Conservation (phyloP, 805 yeast genomes). For the Saitoella complicata region DNA sequence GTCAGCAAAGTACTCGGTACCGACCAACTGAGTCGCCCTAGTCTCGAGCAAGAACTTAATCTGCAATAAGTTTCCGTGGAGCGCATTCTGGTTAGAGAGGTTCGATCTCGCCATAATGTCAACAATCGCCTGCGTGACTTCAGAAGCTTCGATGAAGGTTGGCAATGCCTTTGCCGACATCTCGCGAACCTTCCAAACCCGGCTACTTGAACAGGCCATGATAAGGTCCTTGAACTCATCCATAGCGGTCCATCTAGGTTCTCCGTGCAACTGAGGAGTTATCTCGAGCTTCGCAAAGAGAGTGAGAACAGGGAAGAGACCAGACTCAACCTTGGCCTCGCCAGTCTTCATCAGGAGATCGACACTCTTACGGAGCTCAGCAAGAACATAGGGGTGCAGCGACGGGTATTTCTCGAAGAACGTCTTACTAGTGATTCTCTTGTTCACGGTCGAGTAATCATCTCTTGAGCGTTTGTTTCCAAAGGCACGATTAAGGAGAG, state of each 20-base stretch:
- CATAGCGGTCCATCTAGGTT: constrained; percentile 13
- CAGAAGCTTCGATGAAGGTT: constrained; percentile 26
- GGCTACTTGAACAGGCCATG: constrained; percentile 31
- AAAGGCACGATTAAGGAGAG: constrained; percentile 65
- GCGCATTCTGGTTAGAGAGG: constrained; percentile 25
- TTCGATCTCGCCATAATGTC: constrained; percentile 16
- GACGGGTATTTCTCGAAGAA: constrained; percentile 2
- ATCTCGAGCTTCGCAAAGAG: neutral
- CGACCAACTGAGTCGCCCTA: neutral
- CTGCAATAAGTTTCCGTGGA: constrained; percentile 48
- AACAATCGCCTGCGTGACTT: constrained; percentile 19
- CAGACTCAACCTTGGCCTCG: neutral
- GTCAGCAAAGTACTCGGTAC: neutral
- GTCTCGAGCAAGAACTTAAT: constrained; percentile 16
- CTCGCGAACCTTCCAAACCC: constrained; percentile 73
- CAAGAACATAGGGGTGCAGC: neutral
- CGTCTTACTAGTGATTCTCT: constrained; percentile 13
- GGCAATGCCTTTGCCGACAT: constrained; percentile 63
- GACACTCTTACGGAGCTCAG: neutral
- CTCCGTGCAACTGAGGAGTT: too few species aligned
- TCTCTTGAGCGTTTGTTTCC: constrained; percentile 34
- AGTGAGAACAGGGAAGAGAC: constrained; percentile 1
- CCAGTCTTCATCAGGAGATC: neutral
- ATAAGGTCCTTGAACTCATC: constrained; percentile 36
- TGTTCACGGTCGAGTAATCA: constrained; percentile 4